These are phyloP conservation scores for Aureobasidium sp. DNA, from an alignment of 2,329 filamentous ascomycete species.

Conservation along the genomic window DNA sequence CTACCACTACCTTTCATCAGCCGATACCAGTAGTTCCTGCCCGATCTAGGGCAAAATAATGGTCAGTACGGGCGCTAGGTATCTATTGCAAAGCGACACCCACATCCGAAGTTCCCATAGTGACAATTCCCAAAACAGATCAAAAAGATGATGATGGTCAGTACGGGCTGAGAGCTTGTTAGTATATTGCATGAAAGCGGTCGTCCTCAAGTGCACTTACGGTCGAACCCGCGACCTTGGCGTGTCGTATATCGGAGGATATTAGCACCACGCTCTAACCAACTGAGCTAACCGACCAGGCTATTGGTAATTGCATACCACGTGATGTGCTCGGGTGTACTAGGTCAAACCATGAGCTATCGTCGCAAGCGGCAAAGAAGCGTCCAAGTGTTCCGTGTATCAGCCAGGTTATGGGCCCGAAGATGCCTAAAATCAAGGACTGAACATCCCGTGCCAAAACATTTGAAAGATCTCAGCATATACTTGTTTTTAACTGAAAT, in stretches of 20 bases:
- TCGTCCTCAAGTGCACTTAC: too few relatives aligned
- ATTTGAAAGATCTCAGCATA: not conserved
- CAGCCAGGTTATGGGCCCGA: too few relatives aligned
- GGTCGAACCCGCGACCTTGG: slow-evolving; percentile 11
- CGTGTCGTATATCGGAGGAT: not conserved
- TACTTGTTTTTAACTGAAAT: not conserved
- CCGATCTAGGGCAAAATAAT: not conserved
- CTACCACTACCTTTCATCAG: not conserved
- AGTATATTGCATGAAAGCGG: too few relatives aligned
- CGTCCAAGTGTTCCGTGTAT: too few relatives aligned
- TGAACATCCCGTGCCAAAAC: too few relatives aligned
- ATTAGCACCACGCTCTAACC: slow-evolving; percentile 14
- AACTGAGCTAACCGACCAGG: slow-evolving; percentile 11
- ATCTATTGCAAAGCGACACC: not conserved
- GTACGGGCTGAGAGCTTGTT: not conserved
- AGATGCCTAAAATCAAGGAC: too few relatives aligned
- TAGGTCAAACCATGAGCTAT: not conserved
- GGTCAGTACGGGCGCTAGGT: not conserved
- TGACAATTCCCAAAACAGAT: too few relatives aligned
- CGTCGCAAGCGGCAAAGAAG: too few relatives aligned
- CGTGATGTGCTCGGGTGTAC: not conserved
- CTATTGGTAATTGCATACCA: not conserved
- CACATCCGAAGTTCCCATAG: too few relatives aligned
- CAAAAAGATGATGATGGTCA: too few relatives aligned
- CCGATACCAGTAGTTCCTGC: not conserved